phyloP scores from a whole-genome alignment of 129 eudicot species.

The Saussurea involucrata region DNA sequence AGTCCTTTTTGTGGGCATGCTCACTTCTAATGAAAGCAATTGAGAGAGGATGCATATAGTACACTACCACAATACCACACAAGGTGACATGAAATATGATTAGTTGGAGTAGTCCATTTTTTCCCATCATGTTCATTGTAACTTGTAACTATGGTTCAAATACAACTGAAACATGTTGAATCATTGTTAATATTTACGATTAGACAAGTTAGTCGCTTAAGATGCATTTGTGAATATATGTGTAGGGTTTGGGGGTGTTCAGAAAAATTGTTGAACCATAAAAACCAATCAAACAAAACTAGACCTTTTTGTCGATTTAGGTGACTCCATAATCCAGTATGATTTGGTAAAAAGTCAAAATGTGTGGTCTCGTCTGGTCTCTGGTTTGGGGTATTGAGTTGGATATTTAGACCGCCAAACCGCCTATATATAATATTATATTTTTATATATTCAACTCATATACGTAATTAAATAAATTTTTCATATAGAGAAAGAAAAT shows the following conservation, averaged over 20 bases:
- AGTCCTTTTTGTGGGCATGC: slow-evolving; percentile 28
- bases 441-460: no score
- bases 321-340: no score
- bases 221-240: neutral
- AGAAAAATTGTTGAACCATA: no score
- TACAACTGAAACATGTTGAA: neutral
- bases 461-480: no score
- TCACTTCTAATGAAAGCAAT: slow-evolving; percentile 28
- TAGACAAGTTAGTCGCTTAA: neutral
- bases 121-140: neutral
- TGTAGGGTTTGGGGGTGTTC: neutral
- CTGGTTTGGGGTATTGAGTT: no score
- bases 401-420: no score
- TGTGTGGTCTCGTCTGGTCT: no score
- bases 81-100: slow-evolving; percentile 28
- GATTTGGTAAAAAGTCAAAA: no score
- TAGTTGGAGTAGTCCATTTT: slow-evolving; percentile 7
- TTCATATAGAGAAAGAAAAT: no score
- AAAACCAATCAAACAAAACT: no score
- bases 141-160: slow-evolving; percentile 1
- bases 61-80: slow-evolving; percentile 1
- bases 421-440: no score
- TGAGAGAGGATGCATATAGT: slow-evolving; percentile 18
- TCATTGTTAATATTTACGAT: neutral
- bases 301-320: no score